Evolutionary conservation across 169 alveolate species (phyloP).

Genomic region (Perkinsus marinus): DNA sequence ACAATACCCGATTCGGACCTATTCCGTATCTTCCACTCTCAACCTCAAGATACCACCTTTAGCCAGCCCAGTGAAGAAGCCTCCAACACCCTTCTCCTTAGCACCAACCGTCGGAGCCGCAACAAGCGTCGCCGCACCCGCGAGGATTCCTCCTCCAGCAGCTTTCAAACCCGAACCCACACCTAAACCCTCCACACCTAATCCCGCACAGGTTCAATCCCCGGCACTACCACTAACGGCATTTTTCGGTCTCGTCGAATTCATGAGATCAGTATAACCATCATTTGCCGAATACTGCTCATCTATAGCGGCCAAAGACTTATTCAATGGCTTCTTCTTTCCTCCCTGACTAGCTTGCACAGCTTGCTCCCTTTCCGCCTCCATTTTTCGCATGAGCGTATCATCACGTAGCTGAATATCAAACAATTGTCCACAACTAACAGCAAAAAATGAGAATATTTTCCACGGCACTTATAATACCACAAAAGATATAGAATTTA

Average conservation of each 20-base stretch:
- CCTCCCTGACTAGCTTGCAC: background rate
- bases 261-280: background rate
- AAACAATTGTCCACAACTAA: too few relatives aligned
- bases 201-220: background rate
- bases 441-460: too few relatives aligned
- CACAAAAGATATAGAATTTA: too few relatives aligned
- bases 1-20: background rate
- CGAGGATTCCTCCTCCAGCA: slow-evolving; percentile 29
- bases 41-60: slow-evolving; percentile 11
- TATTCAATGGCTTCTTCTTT: background rate
- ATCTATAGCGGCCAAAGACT: background rate
- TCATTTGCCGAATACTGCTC: background rate
- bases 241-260: background rate
- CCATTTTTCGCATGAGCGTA: background rate
- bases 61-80: slow-evolving; percentile 30
- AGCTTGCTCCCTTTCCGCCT: background rate
- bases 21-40: background rate
- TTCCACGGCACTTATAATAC: too few relatives aligned
- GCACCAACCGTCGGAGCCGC: slow-evolving; percentile 38
- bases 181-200: slow-evolving; percentile 1
- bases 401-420: background rate
- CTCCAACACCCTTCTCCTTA: slow-evolving; percentile 26
- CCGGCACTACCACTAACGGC: background rate
- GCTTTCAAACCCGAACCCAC: slow-evolving; percentile 28
- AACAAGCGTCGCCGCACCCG: slow-evolving; percentile 32